phyloP scores from a whole-genome alignment of 345 rosid genomes.

The Viola odorata region DNA sequence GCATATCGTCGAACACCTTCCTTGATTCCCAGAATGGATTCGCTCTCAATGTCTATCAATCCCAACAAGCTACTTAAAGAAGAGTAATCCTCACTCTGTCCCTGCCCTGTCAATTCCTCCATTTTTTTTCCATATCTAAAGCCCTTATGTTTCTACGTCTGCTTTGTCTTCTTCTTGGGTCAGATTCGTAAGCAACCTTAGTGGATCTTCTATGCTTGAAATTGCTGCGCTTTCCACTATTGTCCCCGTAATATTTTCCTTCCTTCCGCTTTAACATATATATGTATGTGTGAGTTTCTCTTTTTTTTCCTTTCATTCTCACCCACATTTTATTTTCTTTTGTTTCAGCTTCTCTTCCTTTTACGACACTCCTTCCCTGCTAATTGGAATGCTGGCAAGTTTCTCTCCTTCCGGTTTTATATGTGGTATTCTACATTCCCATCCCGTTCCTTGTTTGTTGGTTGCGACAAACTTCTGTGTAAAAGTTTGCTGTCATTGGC shows the following conservation, averaged over 20 bases:
- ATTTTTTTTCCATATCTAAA: neutral
- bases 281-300: neutral
- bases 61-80: slow-evolving; percentile 78
- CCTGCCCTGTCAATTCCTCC: neutral
- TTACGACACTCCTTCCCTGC: slow-evolving; percentile 43
- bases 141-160: slow-evolving; percentile 6
- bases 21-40: slow-evolving; percentile 34
- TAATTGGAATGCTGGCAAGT: slow-evolving; percentile 32
- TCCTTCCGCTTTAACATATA: neutral
- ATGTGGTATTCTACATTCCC: neutral
- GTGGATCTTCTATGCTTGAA: slow-evolving; percentile 71
- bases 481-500: neutral
- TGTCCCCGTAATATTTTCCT: slow-evolving; percentile 42
- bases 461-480: neutral
- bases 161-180: neutral
- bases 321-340: neutral
- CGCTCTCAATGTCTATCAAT: slow-evolving; percentile 39
- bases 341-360: slow-evolving; percentile 50
- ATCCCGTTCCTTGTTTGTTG: neutral
- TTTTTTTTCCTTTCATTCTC: neutral
- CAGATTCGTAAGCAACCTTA: slow-evolving; percentile 84
- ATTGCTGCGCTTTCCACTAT: slow-evolving; percentile 52
- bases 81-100: slow-evolving; percentile 34
- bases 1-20: neutral
- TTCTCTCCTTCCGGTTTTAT: neutral